Conservation (phyloP, 768 basidiomycete species). For the Amanita fuliginea region DNA sequence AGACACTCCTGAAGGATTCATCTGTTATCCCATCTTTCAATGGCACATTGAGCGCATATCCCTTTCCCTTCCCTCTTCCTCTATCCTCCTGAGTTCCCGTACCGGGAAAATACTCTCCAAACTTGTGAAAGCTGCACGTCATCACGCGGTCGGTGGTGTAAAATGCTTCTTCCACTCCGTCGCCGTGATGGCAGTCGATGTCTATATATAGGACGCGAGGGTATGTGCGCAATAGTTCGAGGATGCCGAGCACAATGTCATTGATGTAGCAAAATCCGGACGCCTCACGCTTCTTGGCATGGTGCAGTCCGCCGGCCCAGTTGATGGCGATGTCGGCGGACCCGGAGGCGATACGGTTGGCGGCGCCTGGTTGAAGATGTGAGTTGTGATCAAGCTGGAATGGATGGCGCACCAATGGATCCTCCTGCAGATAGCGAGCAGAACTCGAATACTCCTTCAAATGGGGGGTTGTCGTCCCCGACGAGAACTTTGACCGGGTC, state of each 20-base stretch:
- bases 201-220: conserved; percentile 94
- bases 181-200: conserved; percentile 97
- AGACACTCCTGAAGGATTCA: conserved; percentile 78
- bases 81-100: conserved; percentile 78
- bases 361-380: conserved; percentile 47
- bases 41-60: conserved; percentile 90
- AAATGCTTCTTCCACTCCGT: conserved; percentile 98
- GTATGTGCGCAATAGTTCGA: conserved; percentile 81
- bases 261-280: conserved; percentile 99
- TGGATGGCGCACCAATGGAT: conserved; percentile 60
- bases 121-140: conserved; percentile 97
- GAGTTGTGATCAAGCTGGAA: not conserved
- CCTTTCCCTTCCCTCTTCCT: conserved; percentile 74
- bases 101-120: conserved; percentile 90
- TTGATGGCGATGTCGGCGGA: conserved; percentile 90
- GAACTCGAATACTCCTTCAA: conserved; percentile 95
- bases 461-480: conserved; percentile 94
- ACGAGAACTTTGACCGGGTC: conserved; percentile 32
- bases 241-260: conserved; percentile 89
- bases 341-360: conserved; percentile 69
- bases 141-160: conserved; percentile 96
- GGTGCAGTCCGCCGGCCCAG: conserved; percentile 98
- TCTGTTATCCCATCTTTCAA: conserved; percentile 92
- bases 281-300: conserved; percentile 98
- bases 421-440: conserved; percentile 96